Percentiles rank a stretch among this genome's conserved stretches.
These are phyloP conservation scores for Sarcodon sp. DNA, from an alignment of 768 basidiomycete genomes.

Conservation along the genomic window DNA sequence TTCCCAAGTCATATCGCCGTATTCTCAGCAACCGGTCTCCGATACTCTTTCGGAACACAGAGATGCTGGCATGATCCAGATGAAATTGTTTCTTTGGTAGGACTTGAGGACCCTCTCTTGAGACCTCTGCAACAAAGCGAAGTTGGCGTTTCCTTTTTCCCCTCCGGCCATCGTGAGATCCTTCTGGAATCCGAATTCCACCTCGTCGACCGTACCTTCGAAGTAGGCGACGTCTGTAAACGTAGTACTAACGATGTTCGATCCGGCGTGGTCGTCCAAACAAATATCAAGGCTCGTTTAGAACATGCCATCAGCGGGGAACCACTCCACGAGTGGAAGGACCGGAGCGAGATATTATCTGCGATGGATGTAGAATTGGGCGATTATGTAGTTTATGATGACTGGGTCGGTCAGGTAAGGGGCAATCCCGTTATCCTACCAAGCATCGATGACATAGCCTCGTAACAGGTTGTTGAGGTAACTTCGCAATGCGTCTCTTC, in stretches of 20 bases:
- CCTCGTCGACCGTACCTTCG: constrained; percentile 67
- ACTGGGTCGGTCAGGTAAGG: constrained; percentile 88
- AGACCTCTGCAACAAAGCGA: constrained; percentile 67
- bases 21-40: neutral
- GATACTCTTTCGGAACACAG: constrained; percentile 22
- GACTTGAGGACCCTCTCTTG: constrained; percentile 55
- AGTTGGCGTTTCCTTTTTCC: constrained; percentile 67
- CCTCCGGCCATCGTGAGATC: constrained; percentile 47
- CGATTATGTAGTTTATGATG: constrained; percentile 70
- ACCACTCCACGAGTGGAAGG: constrained; percentile 50
- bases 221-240: constrained; percentile 75
- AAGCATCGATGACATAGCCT: constrained; percentile 5
- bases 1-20: neutral
- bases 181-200: constrained; percentile 53
- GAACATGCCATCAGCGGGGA: constrained; percentile 63
- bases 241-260: constrained; percentile 59
- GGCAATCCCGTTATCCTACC: neutral
- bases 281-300: constrained; percentile 50
- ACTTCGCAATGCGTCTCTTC: neutral
- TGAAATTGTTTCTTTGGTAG: constrained; percentile 35
- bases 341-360: constrained; percentile 40
- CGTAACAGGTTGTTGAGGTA: constrained; percentile 62
- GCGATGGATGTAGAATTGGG: constrained; percentile 55
- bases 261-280: constrained; percentile 54
- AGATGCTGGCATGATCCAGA: constrained; percentile 87